A percentile compares a stretch with the other conserved stretches of the same genome.
Conservation (phyloP, 768 basidiomycete species). For the Pleurotus djamor region DNA sequence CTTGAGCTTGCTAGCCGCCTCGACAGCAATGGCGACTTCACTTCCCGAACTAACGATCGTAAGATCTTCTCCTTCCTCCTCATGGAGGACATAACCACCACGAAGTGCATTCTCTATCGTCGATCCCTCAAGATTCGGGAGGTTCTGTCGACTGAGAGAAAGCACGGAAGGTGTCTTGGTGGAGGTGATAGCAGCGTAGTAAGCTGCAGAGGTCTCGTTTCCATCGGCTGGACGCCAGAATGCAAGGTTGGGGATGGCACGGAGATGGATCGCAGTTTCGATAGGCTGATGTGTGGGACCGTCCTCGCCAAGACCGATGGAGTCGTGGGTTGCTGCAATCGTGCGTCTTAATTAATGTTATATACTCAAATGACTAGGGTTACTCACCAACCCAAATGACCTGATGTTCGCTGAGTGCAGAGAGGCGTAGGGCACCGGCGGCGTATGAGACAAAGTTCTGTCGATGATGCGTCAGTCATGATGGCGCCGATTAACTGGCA, state of each 20-base stretch:
- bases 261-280: constrained; percentile 84
- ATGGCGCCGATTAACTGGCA: no score
- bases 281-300: constrained; percentile 97
- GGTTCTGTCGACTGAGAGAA: constrained; percentile 84
- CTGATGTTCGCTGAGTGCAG: constrained; percentile 85
- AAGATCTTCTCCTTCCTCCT: constrained; percentile 76
- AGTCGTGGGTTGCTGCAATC: constrained; percentile 85
- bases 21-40: constrained; percentile 86
- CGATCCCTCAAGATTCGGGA: constrained; percentile 89
- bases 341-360: not conserved
- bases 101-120: constrained; percentile 79
- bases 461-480: constrained; percentile 6
- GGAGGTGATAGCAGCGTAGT: constrained; percentile 75
- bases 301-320: constrained; percentile 90
- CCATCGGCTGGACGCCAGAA: constrained; percentile 96
- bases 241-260: constrained; percentile 87
- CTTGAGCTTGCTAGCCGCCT: constrained; percentile 80
- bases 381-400: constrained; percentile 90
- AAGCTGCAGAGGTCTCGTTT: constrained; percentile 95
- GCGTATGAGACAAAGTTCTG: constrained; percentile 95
- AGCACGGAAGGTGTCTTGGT: constrained; percentile 80
- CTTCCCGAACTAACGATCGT: constrained; percentile 89
- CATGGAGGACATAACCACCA: constrained; percentile 90
- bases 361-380: not conserved
- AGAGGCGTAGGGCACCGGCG: constrained; percentile 88